Base-by-base conservation (phyloP, 2,329 filamentous ascomycete genomes). In the Phialemonium atrogriseum region DNA sequence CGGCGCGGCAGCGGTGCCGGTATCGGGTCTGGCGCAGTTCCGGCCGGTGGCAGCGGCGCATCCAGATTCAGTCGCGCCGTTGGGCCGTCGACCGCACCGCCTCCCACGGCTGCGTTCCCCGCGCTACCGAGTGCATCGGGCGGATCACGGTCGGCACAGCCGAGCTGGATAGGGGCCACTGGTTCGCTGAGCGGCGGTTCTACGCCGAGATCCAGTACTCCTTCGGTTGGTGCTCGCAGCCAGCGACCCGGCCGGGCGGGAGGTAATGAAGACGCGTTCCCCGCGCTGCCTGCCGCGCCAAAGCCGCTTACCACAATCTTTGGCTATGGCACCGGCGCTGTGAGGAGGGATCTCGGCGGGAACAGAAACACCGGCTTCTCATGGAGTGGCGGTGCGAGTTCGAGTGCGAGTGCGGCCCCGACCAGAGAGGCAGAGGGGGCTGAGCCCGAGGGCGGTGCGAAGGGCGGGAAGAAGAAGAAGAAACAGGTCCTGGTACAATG, bases 201-300 rank as follows among this genome's bases (percentile, higher is more conserved):
- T n/a, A n/a, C n/a, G n/a, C n/a, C n/a, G n/a, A n/a, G n/a, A n/a
- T n/a, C n/a, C n/a, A 22, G 12, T 9, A 26, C 20, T 4, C 14
- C 31, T 3, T 10, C 32, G 4, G 11, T 36, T 19, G 11, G 27
- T 5, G 10, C 30, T 7, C 21, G 24, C 24, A 13, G 40, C 27
- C 32, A 33, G 12, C 14, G 34, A 27, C 28, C 13, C 27, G 33
- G 24, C 7, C 33, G 45, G 15, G 35, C 44, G n/a, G 35, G 38
- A 16, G 49, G 48, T 18, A 56, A 53, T 27, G 58, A 60, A 26
- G 80, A 88, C 40, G 76, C 78, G 0, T 95, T 95, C 57, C 89
- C 88, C 0, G 80, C 86, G 2, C 68, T 95, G 1, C 88, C 88
- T 0, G 68, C 77, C 0, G 87, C 86, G 2, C 71, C 83, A 1